Evolutionary conservation across 768 basidiomycete species (phyloP).

Genomic region (Mrakia blollopis): DNA sequence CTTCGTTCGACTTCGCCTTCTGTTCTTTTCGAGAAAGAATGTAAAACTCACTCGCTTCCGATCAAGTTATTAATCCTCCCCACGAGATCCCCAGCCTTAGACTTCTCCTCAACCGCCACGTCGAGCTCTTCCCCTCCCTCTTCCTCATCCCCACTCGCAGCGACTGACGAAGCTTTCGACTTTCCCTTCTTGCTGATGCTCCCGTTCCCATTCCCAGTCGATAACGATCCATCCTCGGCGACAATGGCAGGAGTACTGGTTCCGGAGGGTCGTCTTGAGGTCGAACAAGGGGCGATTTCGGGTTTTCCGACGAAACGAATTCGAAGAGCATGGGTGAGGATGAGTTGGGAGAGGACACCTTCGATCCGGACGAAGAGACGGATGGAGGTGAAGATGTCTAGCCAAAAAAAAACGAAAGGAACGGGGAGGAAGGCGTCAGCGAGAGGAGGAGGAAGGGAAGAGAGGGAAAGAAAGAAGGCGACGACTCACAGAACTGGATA

Average conservation of each 20-base stretch:
- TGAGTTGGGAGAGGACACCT: slow-evolving; percentile 56
- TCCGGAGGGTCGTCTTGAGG: background rate
- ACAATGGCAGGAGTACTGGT: background rate
- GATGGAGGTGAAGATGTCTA: slow-evolving; percentile 40
- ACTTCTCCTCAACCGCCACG: background rate
- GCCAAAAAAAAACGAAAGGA: background rate
- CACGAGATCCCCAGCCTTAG: slow-evolving; percentile 44
- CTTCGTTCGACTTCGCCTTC: too few relatives aligned
- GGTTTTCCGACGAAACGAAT: slow-evolving; percentile 58
- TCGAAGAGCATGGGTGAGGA: slow-evolving; percentile 74
- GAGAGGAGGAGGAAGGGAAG: slow-evolving; percentile 45
- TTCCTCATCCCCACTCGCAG: background rate
- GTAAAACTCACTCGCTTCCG: background rate
- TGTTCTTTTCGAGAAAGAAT: background rate
- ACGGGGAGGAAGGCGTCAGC: too few relatives aligned
- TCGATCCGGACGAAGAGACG: slow-evolving; percentile 53
- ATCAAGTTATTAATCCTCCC: slow-evolving; percentile 69
- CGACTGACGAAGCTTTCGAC: background rate
- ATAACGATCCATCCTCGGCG: too few relatives aligned
- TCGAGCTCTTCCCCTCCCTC: slow-evolving; percentile 15
- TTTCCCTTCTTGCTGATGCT: background rate
- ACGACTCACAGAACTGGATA: slow-evolving; percentile 39
- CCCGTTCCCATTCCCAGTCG: background rate
- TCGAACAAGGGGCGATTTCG: slow-evolving; percentile 3
- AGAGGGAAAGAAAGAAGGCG: slow-evolving; percentile 42